Conservation (phyloP, 805 yeast genomes). For the Wickerhamomyces kurtzmanii region DNA sequence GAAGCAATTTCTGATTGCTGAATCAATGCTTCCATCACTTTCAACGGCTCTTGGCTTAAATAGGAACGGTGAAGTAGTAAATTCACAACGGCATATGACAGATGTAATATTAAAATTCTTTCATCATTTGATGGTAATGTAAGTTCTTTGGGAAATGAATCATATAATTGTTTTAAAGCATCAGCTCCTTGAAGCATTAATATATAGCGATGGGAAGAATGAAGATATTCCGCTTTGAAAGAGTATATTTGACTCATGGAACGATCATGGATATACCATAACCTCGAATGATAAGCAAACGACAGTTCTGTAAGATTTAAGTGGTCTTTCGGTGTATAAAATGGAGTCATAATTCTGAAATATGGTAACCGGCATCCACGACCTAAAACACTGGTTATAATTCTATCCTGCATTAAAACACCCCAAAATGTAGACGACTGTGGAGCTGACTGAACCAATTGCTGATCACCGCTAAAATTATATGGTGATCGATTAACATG, state of each 20-base stretch:
- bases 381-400: conserved; percentile 22
- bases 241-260: conserved; percentile 23
- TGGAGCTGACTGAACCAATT: conserved; percentile 5
- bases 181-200: conserved; percentile 19
- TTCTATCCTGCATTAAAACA: conserved; percentile 20
- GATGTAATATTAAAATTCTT: conserved; percentile 16
- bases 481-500: conserved; percentile 7
- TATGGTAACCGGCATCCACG: conserved; percentile 24
- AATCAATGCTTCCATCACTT: conserved; percentile 15
- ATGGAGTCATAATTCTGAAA: conserved; percentile 20
- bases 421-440: conserved; percentile 21
- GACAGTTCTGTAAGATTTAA: conserved; percentile 12
- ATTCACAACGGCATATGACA: conserved; percentile 18
- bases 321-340: conserved; percentile 11
- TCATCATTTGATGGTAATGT: conserved; percentile 10
- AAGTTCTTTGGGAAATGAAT: conserved; percentile 14
- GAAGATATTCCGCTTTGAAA: conserved; percentile 21
- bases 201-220: conserved; percentile 20
- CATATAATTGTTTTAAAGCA: conserved; percentile 11
- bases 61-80: conserved; percentile 21
- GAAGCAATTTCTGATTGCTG: conserved; percentile 16
- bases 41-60: conserved; percentile 18
- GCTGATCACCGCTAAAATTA: conserved; percentile 5
- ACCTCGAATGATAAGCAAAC: conserved; percentile 18
- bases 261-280: conserved; percentile 23